phyloP scores from a whole-genome alignment of 2,329 filamentous ascomycete species.

The Calonectria crousiana region DNA sequence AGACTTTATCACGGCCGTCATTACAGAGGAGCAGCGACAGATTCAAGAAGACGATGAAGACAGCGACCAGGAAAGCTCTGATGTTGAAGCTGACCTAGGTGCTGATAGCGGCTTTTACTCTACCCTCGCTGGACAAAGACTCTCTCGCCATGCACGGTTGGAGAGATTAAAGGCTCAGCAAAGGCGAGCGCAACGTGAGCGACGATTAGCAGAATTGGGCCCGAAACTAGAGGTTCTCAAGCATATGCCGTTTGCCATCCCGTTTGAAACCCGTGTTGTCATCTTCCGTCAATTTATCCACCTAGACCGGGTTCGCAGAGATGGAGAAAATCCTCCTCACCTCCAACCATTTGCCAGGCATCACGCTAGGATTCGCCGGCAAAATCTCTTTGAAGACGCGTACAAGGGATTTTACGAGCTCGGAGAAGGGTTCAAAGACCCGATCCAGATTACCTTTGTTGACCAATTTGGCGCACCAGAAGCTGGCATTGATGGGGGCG shows the following conservation, averaged over 20 bases:
- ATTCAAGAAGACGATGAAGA: constrained; percentile 62
- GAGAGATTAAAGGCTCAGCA: constrained; percentile 75
- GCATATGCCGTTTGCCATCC: constrained; percentile 97
- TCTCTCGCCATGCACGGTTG: constrained; percentile 72
- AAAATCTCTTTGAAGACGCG: constrained; percentile 86
- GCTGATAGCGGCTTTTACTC: constrained; percentile 43
- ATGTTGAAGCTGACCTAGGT: constrained; percentile 46
- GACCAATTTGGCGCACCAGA: constrained; percentile 89
- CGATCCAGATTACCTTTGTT: constrained; percentile 96
- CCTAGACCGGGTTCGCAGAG: constrained; percentile 66
- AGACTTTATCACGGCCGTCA: constrained; percentile 86
- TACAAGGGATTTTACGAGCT: constrained; percentile 85
- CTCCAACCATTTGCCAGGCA: constrained; percentile 66
- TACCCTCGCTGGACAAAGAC: constrained; percentile 65
- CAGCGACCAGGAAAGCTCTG: constrained; percentile 50
- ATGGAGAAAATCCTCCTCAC: constrained; percentile 30
- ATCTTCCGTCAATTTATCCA: constrained; percentile 95
- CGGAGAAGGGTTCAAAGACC: constrained; percentile 88
- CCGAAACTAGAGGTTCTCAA: constrained; percentile 91
- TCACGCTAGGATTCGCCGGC: constrained; percentile 83
- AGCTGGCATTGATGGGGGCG: constrained; percentile 95
- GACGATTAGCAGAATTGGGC: constrained; percentile 81
- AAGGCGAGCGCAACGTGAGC: constrained; percentile 74
- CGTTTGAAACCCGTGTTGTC: constrained; percentile 89
- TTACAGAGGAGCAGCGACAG: constrained; percentile 87